These are phyloP conservation scores for Vanrija sp. DNA, from an alignment of 1,284 basidiomycete genomes.

Conservation along the genomic window DNA sequence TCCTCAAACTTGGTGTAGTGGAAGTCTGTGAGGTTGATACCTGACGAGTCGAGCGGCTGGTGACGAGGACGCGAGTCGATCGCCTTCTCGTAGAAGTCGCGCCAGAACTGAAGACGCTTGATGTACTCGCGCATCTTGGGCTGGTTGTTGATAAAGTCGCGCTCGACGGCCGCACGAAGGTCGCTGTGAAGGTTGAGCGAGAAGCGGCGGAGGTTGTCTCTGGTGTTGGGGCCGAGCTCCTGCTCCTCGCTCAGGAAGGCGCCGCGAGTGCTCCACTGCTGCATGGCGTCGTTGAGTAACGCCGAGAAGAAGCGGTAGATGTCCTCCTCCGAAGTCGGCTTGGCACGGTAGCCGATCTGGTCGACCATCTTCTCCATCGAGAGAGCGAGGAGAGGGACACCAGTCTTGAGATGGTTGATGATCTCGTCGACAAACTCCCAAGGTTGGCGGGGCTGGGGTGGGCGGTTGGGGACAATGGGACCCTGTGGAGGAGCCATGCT, in stretches of 20 bases:
- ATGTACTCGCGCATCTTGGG: constrained; percentile 86
- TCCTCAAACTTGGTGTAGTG: constrained; percentile 98
- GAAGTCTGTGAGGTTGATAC: constrained; percentile 95
- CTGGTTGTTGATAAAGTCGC: constrained; percentile 81
- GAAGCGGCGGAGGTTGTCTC: constrained; percentile 65
- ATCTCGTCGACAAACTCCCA: constrained; percentile 95
- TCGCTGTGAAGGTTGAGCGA: constrained; percentile 64
- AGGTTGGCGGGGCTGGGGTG: constrained; percentile 59
- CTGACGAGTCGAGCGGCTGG: constrained; percentile 84
- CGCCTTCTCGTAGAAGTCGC: constrained; percentile 82
- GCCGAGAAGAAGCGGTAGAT: constrained; percentile 88
- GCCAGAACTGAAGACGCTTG: constrained; percentile 82
- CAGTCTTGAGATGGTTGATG: constrained; percentile 89
- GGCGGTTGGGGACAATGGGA: constrained; percentile 14
- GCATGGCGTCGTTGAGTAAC: constrained; percentile 63
- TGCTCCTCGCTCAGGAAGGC: constrained; percentile 71
- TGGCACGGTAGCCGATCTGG: constrained; percentile 88
- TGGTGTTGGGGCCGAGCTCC: constrained; percentile 58
- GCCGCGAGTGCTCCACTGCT: constrained; percentile 68
- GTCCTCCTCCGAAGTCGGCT: constrained; percentile 87
- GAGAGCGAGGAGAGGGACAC: constrained; percentile 89
- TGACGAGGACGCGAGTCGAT: constrained; percentile 78
- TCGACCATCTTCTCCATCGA: constrained; percentile 98
- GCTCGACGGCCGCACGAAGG: constrained; percentile 78
- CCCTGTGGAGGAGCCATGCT: constrained; percentile 26